Evolutionary conservation across 192 early-diverging fungal genomes (phyloP).

Genomic region (Umbelopsis ramanniana): DNA sequence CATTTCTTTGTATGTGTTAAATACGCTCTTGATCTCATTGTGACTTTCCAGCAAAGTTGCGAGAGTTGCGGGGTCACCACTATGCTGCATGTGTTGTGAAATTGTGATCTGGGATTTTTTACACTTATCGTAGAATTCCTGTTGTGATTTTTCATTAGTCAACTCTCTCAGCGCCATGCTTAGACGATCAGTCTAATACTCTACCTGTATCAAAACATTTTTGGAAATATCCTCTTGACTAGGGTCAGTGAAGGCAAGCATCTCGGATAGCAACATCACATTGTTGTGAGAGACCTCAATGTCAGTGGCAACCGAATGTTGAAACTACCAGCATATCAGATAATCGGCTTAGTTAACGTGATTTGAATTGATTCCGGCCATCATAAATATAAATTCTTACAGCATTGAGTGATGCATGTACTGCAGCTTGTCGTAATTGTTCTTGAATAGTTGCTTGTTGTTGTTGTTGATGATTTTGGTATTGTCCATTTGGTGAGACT

Average conservation of each 20-base stretch:
- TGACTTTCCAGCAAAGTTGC: conserved; percentile 46
- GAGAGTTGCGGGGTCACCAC: conserved; percentile 23
- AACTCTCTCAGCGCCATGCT: neutral
- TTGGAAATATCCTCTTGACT: conserved; percentile 53
- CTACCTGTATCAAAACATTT: conserved; percentile 51
- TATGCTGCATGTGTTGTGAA: conserved; percentile 31
- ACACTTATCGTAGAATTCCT: conserved; percentile 54
- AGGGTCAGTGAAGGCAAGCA: conserved; percentile 51
- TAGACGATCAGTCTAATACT: neutral
- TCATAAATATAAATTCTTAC: neutral
- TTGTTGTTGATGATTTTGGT: neutral
- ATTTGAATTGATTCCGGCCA: too few species aligned
- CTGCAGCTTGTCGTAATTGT: conserved; percentile 5
- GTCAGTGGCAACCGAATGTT: conserved; percentile 24
- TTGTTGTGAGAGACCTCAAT: conserved; percentile 49
- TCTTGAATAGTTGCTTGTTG: conserved; percentile 9
- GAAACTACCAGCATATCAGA: neutral
- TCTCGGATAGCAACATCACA: conserved; percentile 45
- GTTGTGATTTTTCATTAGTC: neutral
- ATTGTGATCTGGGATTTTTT: conserved; percentile 41
- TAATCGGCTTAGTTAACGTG: neutral
- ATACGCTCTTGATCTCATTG: conserved; percentile 48
- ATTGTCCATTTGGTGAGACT: neutral
- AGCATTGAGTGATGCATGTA: neutral
- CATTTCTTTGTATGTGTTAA: conserved; percentile 54